Conservation (phyloP, 169 alveolate genomes). For the Cytauxzoon felis region DNA sequence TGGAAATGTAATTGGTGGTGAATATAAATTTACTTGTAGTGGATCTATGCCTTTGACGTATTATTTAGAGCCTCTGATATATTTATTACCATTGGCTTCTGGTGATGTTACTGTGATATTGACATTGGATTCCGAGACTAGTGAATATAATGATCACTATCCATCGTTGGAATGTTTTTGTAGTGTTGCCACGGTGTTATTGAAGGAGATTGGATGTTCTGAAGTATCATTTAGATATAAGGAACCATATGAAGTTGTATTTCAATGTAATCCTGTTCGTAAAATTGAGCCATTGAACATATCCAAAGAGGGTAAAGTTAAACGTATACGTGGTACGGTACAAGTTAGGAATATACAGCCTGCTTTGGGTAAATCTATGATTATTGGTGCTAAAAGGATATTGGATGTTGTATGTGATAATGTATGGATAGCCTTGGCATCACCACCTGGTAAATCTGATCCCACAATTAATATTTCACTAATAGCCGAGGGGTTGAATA, state of each 20-base stretch:
- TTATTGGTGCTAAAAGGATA: slow-evolving; percentile 35
- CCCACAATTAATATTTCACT: slow-evolving; percentile 40
- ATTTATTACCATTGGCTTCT: slow-evolving; percentile 44
- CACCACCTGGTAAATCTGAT: slow-evolving; percentile 40
- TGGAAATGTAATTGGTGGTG: slow-evolving; percentile 55
- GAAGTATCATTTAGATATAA: slow-evolving; percentile 23
- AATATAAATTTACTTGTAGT: slow-evolving; percentile 23
- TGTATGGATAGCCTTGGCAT: slow-evolving; percentile 34
- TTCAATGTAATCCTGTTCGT: slow-evolving; percentile 32
- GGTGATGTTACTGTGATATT: slow-evolving; percentile 20
- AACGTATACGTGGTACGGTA: slow-evolving; percentile 52
- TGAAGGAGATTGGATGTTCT: slow-evolving; percentile 41
- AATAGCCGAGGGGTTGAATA: slow-evolving; percentile 47
- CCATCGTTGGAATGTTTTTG: slow-evolving; percentile 41
- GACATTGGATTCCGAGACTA: not conserved
- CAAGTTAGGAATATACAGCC: slow-evolving; percentile 48
- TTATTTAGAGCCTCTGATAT: slow-evolving; percentile 56
- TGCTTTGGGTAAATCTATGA: slow-evolving; percentile 39
- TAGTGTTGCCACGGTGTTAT: slow-evolving; percentile 33
- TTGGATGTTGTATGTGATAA: slow-evolving; percentile 52
- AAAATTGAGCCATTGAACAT: slow-evolving; percentile 44
- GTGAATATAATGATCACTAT: slow-evolving; percentile 17
- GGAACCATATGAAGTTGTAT: slow-evolving; percentile 53
- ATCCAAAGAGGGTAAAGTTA: slow-evolving; percentile 17
- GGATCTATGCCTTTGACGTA: slow-evolving; percentile 35